These are phyloP conservation scores for Cicer bijugum DNA, from an alignment of 306 rosid species.

Conservation along the genomic window DNA sequence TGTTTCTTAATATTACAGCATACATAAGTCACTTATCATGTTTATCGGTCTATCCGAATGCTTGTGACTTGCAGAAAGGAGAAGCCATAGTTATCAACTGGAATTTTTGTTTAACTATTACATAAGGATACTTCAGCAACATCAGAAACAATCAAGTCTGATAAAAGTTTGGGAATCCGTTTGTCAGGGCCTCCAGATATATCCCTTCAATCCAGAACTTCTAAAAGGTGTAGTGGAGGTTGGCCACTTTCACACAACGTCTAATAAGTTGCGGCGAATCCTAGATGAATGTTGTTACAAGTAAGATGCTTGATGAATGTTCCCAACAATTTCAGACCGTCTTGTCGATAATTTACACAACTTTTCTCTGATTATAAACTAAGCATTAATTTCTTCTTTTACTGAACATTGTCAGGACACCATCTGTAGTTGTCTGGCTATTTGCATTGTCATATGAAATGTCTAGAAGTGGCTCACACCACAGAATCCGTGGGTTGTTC, in stretches of 20 bases:
- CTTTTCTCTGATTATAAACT: conserved; percentile 1
- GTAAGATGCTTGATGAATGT: conserved; percentile 50
- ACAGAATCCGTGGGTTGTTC: conserved; percentile 85
- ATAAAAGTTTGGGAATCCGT: conserved; percentile 77
- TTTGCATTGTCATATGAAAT: conserved; percentile 83
- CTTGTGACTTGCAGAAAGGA: conserved; percentile 70
- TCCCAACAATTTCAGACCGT: too few relatives aligned
- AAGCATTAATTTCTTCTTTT: conserved; percentile 38
- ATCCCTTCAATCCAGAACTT: conserved; percentile 83
- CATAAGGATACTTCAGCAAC: conserved; percentile 77
- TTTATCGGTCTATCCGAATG: conserved; percentile 40
- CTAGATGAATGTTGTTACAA: conserved; percentile 76
- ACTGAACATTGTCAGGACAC: conserved; percentile 65
- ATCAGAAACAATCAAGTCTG: conserved; percentile 58
- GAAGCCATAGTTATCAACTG: conserved; percentile 75
- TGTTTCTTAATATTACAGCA: conserved; percentile 16
- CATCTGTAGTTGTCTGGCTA: conserved; percentile 79
- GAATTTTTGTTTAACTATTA: conserved; percentile 78
- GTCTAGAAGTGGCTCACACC: conserved; percentile 67
- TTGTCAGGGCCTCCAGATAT: conserved; percentile 79
- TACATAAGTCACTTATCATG: conserved; percentile 40
- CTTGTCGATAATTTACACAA: too few relatives aligned
- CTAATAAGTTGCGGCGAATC: conserved; percentile 77
- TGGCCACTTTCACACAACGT: conserved; percentile 70
- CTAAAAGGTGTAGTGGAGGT: conserved; percentile 66